Conservation (phyloP, 345 rosid genomes). For the Eucalyptus polyanthemos region DNA sequence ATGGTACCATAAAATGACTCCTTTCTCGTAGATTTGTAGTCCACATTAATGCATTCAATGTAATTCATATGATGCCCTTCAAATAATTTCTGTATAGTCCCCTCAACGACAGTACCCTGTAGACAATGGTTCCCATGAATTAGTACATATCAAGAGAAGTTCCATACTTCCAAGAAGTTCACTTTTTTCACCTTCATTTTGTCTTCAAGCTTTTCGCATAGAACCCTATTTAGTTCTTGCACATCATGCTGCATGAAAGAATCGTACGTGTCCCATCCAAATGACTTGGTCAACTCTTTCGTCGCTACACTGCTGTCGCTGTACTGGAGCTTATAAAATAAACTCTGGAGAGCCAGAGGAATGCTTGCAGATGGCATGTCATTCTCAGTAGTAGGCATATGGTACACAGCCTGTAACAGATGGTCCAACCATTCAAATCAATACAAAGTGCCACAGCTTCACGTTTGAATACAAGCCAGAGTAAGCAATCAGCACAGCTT, state of each 20-base stretch:
- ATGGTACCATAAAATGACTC: slow-evolving; percentile 88
- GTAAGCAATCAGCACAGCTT: not conserved
- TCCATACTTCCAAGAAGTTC: not conserved
- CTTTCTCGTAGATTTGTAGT: slow-evolving; percentile 87
- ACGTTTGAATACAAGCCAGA: not conserved
- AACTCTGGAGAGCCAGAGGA: slow-evolving; percentile 94
- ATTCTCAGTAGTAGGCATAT: slow-evolving; percentile 96
- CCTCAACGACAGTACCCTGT: slow-evolving; percentile 97
- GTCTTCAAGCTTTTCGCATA: slow-evolving; percentile 92
- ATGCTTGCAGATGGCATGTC: slow-evolving; percentile 91
- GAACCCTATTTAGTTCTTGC: slow-evolving; percentile 91
- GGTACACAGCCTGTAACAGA: slow-evolving; percentile 77
- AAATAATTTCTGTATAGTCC: slow-evolving; percentile 89
- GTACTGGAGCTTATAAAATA: slow-evolving; percentile 94
- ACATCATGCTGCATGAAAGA: slow-evolving; percentile 99
- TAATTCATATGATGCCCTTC: slow-evolving; percentile 98
- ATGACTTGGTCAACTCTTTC: slow-evolving; percentile 87
- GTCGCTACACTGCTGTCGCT: slow-evolving; percentile 94
- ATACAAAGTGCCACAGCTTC: not conserved
- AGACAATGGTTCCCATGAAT: not conserved
- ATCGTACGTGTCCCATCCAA: slow-evolving; percentile 97
- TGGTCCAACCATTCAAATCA: not conserved
- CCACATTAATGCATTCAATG: slow-evolving; percentile 92
- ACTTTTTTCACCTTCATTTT: slow-evolving; percentile 72
- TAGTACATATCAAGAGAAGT: not conserved